These are phyloP conservation scores for Ceratobasidium sp. DNA, from an alignment of 1,284 basidiomycete genomes.

Conservation along the genomic window DNA sequence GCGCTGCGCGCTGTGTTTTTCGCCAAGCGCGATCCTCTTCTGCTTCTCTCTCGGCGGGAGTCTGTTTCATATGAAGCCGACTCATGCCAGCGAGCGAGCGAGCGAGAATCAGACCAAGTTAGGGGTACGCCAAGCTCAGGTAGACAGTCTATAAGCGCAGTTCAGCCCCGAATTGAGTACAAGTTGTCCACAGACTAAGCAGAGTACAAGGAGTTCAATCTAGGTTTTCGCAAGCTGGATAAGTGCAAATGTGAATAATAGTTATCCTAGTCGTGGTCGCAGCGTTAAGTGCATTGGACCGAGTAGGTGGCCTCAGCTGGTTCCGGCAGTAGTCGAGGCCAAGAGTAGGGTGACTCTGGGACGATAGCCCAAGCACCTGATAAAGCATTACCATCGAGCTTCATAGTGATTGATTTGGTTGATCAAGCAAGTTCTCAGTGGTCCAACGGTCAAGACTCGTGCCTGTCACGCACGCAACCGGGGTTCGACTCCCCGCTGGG, in stretches of 20 bases:
- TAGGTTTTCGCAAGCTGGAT: too few species aligned
- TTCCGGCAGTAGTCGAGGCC: too few species aligned
- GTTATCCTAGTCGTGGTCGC: too few species aligned
- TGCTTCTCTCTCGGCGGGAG: constrained; percentile 38
- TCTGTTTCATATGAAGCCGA: constrained; percentile 44
- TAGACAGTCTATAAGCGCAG: neutral
- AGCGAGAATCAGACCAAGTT: neutral
- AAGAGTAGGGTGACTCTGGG: neutral
- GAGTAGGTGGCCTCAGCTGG: too few species aligned
- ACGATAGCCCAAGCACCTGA: neutral
- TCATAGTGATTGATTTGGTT: neutral
- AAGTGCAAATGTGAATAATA: too few species aligned
- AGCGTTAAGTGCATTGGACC: too few species aligned
- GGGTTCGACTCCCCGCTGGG: too few species aligned
- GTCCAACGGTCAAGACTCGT: too few species aligned
- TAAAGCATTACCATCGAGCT: neutral
- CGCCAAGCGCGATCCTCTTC: constrained; percentile 46
- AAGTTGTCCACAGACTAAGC: too few species aligned
- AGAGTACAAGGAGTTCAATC: too few species aligned
- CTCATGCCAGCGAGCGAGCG: neutral
- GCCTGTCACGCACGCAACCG: too few species aligned
- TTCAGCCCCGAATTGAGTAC: too few species aligned
- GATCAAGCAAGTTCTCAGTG: constrained; percentile 38
- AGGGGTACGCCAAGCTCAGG: neutral
- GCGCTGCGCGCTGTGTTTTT: constrained; percentile 44